Percentiles rank a stretch among this genome's conserved stretches.
Evolutionary conservation across 345 rosid genomes (phyloP).

Genomic region (Arabidopsis arenosa): DNA sequence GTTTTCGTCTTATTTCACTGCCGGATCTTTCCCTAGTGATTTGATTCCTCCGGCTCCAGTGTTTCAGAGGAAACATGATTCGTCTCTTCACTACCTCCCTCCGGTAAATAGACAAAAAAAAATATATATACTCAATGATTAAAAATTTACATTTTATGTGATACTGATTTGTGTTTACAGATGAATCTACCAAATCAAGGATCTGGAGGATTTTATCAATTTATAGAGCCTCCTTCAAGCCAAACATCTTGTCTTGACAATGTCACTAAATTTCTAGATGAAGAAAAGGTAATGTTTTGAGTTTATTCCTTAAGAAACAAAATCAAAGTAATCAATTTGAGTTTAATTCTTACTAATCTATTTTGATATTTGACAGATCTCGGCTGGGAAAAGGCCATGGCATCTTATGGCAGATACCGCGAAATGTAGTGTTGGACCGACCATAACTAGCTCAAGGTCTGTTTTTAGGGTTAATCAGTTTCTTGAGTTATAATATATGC

Average conservation of each 20-base stretch:
- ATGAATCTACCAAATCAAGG: slow-evolving; percentile 46
- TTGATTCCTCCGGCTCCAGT: slow-evolving; percentile 47
- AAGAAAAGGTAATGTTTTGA: slow-evolving; percentile 51
- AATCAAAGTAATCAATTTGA: neutral
- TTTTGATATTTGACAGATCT: slow-evolving; percentile 44
- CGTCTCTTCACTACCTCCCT: slow-evolving; percentile 46
- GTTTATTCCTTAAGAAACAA: neutral
- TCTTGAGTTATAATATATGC: slow-evolving; percentile 11
- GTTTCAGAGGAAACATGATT: slow-evolving; percentile 47
- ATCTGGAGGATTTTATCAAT: slow-evolving; percentile 48
- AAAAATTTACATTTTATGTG: neutral
- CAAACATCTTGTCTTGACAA: slow-evolving; percentile 48
- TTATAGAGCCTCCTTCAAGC: slow-evolving; percentile 72
- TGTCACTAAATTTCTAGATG: slow-evolving; percentile 44
- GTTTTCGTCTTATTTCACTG: slow-evolving; percentile 25
- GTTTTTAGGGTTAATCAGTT: slow-evolving; percentile 16
- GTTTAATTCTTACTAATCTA: neutral
- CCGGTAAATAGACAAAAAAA: slow-evolving; percentile 42
- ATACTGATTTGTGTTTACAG: slow-evolving; percentile 38
- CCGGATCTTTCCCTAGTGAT: slow-evolving; percentile 50
- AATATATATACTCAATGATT: neutral
- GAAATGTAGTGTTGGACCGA: slow-evolving; percentile 39
- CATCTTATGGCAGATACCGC: slow-evolving; percentile 46
- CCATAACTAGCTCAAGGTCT: slow-evolving; percentile 48
- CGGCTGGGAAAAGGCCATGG: slow-evolving; percentile 52